Evolutionary conservation across 148 eudicot species (phyloP), one percentile per base, ranked within the genome.

Genomic region (Arbutus unedo): DNA sequence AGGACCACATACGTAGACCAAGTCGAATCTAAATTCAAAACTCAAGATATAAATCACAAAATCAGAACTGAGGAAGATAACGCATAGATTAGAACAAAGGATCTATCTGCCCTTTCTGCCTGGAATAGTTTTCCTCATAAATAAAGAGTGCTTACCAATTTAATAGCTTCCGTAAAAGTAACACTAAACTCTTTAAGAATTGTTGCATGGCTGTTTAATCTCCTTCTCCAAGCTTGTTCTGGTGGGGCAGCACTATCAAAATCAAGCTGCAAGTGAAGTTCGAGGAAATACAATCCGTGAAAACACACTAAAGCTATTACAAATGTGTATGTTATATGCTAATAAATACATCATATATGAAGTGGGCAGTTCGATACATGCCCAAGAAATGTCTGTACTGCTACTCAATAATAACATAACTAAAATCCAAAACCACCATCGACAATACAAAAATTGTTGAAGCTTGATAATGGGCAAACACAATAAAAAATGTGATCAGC

Each of bases 161-260:
- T 94, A 51, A 96, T 86, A 38, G 99, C 98, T 86, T 96, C 99
- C 87, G 71, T 88, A 87, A 96, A 96, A 47, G 98, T 96, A 71
- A 96, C 84, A 84, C 98, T 96, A 86, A 94, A 96, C 85, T 96
- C 98, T 85, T 93, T 96, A 60, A 96, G 97, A 87, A 92, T 90
- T 80, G 94, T 91, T 70, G 98, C 97, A 88, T 93, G 92, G 85
- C 95, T 90, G 83, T 94, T 92, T 87, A 96, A 85, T 88, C 91
- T 91, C 90, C 99, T 89, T 83, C 97, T 93, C 99, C 97, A 94
- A 60, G 99, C 99, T 51, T 96, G 97, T 74, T 85, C 85, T 47
- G 99, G 99, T 13, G 99, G 99, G 80, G 93, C 91, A 81, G 98
- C 97, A 85, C 99, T 92, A 66, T 96, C 99, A 85, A 87, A 89